phyloP scores from a whole-genome alignment of 225 moss, liverwort and hornwort genomes.

The Antitrichia curtipendula region DNA sequence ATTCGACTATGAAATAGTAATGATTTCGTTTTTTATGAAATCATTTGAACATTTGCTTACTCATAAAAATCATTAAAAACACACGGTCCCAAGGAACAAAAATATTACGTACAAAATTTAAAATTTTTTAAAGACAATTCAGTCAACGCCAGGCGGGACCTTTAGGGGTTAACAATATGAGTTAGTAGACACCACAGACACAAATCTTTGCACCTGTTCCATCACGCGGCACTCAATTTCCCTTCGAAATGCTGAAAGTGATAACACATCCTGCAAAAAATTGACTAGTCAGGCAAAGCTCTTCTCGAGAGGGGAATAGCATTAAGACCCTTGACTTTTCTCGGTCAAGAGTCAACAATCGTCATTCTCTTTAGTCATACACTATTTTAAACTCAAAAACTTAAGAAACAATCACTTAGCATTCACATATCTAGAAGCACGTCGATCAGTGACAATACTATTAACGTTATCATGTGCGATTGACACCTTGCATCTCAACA shows the following conservation, averaged over 20 bases:
- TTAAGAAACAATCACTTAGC: too few relatives aligned
- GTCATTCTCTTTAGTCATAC: neutral
- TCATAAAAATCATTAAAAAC: neutral
- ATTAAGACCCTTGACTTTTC: neutral
- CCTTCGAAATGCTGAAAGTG: constrained; percentile 56
- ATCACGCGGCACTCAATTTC: constrained; percentile 79
- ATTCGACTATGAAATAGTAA: neutral
- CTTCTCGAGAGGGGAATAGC: neutral
- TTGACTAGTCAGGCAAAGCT: neutral
- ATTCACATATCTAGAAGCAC: neutral
- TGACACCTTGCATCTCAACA: neutral
- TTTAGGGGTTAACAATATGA: neutral
- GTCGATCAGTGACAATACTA: neutral
- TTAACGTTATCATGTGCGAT: neutral
- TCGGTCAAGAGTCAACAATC: neutral
- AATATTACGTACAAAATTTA: neutral
- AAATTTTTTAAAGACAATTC: neutral
- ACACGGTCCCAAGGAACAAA: neutral
- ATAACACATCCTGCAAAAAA: constrained; percentile 51
- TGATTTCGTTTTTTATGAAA: neutral
- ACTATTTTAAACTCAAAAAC: neutral
- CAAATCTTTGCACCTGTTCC: constrained; percentile 39
- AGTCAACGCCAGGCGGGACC: neutral
- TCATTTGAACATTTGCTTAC: neutral
- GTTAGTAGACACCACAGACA: neutral